Percentiles rank a stretch among this genome's conserved stretches.
phyloP scores from a whole-genome alignment of 305 asterid genomes.

The Coffea humblotiana region DNA sequence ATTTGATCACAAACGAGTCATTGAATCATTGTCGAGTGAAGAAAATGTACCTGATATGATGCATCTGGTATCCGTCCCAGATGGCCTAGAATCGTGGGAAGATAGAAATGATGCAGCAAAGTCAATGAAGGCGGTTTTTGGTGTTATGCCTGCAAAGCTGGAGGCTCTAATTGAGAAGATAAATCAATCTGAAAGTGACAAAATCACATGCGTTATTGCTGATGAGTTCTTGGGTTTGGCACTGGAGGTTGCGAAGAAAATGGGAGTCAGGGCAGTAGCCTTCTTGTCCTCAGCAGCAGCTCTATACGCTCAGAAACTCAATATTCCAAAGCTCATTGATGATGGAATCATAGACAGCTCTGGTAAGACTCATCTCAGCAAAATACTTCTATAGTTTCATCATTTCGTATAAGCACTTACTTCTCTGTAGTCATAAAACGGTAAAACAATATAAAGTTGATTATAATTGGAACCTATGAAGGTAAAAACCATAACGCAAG shows the following conservation, averaged over 20 bases:
- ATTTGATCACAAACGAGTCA: too few species aligned
- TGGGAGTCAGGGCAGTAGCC: conserved; percentile 39
- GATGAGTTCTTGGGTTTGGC: conserved; percentile 46
- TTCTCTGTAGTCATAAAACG: too few species aligned
- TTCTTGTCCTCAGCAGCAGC: conserved; percentile 50
- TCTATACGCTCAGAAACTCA: conserved; percentile 29
- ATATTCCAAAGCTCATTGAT: conserved; percentile 37
- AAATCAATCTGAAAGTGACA: too few species aligned
- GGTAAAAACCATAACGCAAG: too few species aligned
- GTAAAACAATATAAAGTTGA: too few species aligned
- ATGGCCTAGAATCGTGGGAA: conserved; percentile 59
- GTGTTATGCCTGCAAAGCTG: not conserved
- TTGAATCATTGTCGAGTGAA: too few species aligned
- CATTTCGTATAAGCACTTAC: too few species aligned
- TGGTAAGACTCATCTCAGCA: conserved; percentile 30
- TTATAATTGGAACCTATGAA: too few species aligned
- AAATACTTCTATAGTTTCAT: not conserved
- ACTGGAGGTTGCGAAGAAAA: conserved; percentile 39
- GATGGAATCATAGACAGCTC: conserved; percentile 48
- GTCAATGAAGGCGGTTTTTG: conserved; percentile 22
- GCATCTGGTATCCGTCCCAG: conserved; percentile 50
- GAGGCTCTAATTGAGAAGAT: too few species aligned
- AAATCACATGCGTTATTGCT: too few species aligned
- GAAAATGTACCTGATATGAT: too few species aligned
- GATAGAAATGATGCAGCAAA: conserved; percentile 51